These are phyloP conservation scores for Pulveroboletus sp. DNA, from an alignment of 768 basidiomycete genomes.

Conservation along the genomic window DNA sequence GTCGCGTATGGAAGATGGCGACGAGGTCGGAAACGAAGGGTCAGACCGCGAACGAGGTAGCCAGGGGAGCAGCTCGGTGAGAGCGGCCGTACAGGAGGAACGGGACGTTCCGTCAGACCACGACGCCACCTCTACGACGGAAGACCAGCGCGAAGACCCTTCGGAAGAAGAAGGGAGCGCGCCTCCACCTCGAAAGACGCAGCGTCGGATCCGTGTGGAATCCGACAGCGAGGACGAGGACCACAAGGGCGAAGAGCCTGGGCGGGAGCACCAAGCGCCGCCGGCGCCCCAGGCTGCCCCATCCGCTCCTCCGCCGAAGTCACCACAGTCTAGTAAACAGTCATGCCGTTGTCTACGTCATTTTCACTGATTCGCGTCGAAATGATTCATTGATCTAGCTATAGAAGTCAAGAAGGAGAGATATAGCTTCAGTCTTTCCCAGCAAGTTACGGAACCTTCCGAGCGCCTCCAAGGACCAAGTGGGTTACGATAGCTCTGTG, in stretches of 20 bases:
- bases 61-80: not conserved
- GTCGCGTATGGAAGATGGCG: not conserved
- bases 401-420: constrained; percentile 5
- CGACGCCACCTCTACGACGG: not conserved
- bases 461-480: not conserved
- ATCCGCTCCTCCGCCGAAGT: constrained; percentile 4
- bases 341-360: not conserved
- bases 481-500: not conserved
- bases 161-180: constrained; percentile 7
- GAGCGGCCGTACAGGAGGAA: not conserved
- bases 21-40: not conserved
- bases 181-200: not conserved
- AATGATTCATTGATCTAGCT: not conserved
- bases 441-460: not conserved
- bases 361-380: not conserved
- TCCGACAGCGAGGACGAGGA: constrained; percentile 7
- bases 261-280: not conserved
- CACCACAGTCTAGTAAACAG: not conserved
- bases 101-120: constrained; percentile 1
- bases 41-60: not conserved
- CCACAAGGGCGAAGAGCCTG: constrained; percentile 3
- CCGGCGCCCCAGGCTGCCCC: not conserved
- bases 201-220: constrained; percentile 4
- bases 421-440: not conserved
- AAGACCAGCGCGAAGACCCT: not conserved